Percentiles rank a stretch among this genome's conserved stretches.
Conservation (phyloP, 306 rosid species). For the Betula pendula region DNA sequence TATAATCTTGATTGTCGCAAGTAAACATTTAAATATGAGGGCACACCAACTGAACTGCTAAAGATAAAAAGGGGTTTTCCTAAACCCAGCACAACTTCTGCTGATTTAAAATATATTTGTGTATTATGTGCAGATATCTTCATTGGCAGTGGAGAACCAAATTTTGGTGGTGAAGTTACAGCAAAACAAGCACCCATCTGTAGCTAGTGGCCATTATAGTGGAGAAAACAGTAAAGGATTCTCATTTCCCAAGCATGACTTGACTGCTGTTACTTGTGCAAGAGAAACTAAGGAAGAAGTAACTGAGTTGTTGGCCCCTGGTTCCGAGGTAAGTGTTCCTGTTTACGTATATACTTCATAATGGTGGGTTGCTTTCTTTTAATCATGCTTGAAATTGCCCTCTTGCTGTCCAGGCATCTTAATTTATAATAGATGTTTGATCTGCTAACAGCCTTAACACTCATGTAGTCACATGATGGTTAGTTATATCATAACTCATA, state of each 20-base stretch:
- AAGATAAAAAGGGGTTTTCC: not conserved
- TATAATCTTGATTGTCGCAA: conserved; percentile 7
- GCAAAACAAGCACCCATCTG: conserved; percentile 43
- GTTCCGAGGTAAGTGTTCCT: conserved; percentile 51
- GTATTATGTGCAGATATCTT: conserved; percentile 61
- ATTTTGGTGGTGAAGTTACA: conserved; percentile 60
- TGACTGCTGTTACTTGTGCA: conserved; percentile 26
- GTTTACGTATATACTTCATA: not conserved
- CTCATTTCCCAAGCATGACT: conserved; percentile 29
- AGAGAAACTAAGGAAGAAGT: conserved; percentile 46
- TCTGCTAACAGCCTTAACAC: not conserved
- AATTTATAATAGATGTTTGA: not conserved
- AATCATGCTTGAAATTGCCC: not conserved
- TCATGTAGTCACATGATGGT: not conserved
- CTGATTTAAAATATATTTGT: conserved; percentile 33
- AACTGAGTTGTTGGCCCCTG: conserved; percentile 31
- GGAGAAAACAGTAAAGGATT: conserved; percentile 29
- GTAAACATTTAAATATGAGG: not conserved
- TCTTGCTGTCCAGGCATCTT: not conserved
- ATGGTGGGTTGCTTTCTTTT: not conserved
- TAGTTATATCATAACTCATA: not conserved
- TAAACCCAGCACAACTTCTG: not conserved
- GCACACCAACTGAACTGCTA: not conserved
- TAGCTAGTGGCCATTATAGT: conserved; percentile 8
- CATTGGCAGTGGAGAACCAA: conserved; percentile 69